Conservation (phyloP, 768 basidiomycete genomes). For the Termitomyces sp. region DNA sequence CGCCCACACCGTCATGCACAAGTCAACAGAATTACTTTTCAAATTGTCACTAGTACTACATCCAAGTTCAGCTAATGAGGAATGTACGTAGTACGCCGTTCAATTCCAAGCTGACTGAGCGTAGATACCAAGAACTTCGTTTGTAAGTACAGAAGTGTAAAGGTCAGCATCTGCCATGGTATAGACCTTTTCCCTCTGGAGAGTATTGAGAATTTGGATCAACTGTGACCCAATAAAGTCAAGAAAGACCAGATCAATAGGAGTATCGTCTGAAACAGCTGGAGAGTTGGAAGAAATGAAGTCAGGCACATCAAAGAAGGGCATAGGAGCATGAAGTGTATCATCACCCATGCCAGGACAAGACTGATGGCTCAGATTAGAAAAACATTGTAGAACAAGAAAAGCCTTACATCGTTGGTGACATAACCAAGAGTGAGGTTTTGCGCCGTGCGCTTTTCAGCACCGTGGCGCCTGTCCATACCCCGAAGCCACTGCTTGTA, state of each 20-base stretch:
- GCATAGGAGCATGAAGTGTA: constrained; percentile 54
- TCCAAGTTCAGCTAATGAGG: too few species aligned
- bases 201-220: constrained; percentile 47
- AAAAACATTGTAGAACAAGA: neutral
- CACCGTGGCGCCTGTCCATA: constrained; percentile 39
- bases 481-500: constrained; percentile 47
- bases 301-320: constrained; percentile 48
- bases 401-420: constrained; percentile 29
- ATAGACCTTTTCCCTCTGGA: constrained; percentile 50
- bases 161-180: constrained; percentile 43
- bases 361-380: constrained; percentile 27
- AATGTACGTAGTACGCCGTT: neutral
- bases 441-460: constrained; percentile 35
- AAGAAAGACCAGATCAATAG: constrained; percentile 72
- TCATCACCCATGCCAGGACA: constrained; percentile 81
- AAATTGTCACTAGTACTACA: too few species aligned
- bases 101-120: constrained; percentile 49
- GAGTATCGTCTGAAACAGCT: constrained; percentile 39
- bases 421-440: constrained; percentile 74
- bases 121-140: constrained; percentile 51
- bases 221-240: constrained; percentile 60
- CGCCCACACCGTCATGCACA: too few species aligned
- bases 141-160: constrained; percentile 40
- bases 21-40: too few species aligned
- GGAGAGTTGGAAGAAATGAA: constrained; percentile 59